A percentile compares a stretch with the other conserved stretches of the same genome.
These are phyloP conservation scores for Aspergillus sclerotioniger DNA, from an alignment of 495 filamentous ascomycete genomes.

Conservation along the genomic window DNA sequence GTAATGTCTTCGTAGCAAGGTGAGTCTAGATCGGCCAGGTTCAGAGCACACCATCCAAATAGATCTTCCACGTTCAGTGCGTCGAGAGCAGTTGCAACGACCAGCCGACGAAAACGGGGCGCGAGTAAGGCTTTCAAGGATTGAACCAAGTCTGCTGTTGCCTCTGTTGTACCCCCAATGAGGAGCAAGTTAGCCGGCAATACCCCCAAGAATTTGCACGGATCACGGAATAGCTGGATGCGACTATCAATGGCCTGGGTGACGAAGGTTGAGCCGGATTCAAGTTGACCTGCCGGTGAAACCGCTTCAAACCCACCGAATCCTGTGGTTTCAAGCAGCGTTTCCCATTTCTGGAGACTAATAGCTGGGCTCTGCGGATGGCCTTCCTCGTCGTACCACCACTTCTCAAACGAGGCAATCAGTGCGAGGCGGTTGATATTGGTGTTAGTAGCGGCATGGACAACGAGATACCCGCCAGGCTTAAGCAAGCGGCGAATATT, in stretches of 20 bases:
- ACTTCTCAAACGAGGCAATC: not conserved
- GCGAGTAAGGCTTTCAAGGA: not conserved
- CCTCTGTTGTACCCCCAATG: not conserved
- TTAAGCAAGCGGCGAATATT: conserved; percentile 17
- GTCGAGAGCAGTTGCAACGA: not conserved
- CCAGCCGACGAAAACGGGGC: not conserved
- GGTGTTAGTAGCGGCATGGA: conserved; percentile 2
- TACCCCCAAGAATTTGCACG: not conserved
- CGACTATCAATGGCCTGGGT: conserved; percentile 11
- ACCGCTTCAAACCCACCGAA: conserved; percentile 11
- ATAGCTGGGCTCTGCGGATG: not conserved
- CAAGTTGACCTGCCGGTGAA: not conserved
- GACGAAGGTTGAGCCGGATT: not conserved
- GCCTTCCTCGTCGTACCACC: conserved; percentile 10
- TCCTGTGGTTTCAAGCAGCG: conserved; percentile 1
- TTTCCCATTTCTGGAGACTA: not conserved
- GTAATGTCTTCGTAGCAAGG: not conserved
- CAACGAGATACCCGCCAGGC: conserved; percentile 23
- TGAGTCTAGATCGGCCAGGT: not conserved
- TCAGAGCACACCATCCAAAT: conserved; percentile 1
- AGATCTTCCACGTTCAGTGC: not conserved
- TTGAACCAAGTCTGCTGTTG: not conserved
- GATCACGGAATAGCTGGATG: not conserved
- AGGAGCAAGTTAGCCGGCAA: not conserved
- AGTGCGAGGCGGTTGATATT: not conserved